These are phyloP conservation scores for Pichia sp. DNA, from an alignment of 1,139 yeast species.

Conservation along the genomic window DNA sequence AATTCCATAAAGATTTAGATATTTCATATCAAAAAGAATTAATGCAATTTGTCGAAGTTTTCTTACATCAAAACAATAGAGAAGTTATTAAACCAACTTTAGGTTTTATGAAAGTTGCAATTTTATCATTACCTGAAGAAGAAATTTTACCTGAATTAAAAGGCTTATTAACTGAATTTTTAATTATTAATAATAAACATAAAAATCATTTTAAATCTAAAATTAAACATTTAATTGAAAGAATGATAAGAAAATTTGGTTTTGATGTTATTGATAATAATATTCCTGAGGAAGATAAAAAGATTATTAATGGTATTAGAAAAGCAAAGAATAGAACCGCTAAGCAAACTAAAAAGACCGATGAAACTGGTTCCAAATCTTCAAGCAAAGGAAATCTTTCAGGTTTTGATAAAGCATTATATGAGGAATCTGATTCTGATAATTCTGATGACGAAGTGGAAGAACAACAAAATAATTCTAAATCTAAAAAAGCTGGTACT, in stretches of 20 bases:
- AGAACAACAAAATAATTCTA: conserved; percentile 13
- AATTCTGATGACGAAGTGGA: conserved; percentile 40
- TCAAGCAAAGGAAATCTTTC: conserved; percentile 31
- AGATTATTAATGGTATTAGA: conserved; percentile 75
- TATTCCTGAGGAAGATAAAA: conserved; percentile 86
- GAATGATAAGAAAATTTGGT: conserved; percentile 86
- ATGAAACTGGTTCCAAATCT: conserved; percentile 30
- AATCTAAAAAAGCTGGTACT: conserved; percentile 27
- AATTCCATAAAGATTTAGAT: conserved; percentile 63
- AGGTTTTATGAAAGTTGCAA: conserved; percentile 90
- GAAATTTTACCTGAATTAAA: conserved; percentile 61
- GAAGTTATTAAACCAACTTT: conserved; percentile 92
- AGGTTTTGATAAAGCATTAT: conserved; percentile 78
- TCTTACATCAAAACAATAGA: conserved; percentile 81
- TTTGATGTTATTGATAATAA: conserved; percentile 67
- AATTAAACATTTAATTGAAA: conserved; percentile 87
- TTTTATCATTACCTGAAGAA: conserved; percentile 77
- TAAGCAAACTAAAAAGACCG: conserved; percentile 39
- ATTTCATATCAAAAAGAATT: conserved; percentile 60
- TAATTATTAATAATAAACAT: conserved; percentile 95
- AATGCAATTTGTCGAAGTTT: conserved; percentile 81
- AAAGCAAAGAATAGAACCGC: conserved; percentile 73
- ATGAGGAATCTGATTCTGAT: conserved; percentile 49
- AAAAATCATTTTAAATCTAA: conserved; percentile 89
- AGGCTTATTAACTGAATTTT: conserved; percentile 59